Base-by-base conservation (phyloP, 2,329 filamentous ascomycete species). In the Ophiostoma piceae region DNA sequence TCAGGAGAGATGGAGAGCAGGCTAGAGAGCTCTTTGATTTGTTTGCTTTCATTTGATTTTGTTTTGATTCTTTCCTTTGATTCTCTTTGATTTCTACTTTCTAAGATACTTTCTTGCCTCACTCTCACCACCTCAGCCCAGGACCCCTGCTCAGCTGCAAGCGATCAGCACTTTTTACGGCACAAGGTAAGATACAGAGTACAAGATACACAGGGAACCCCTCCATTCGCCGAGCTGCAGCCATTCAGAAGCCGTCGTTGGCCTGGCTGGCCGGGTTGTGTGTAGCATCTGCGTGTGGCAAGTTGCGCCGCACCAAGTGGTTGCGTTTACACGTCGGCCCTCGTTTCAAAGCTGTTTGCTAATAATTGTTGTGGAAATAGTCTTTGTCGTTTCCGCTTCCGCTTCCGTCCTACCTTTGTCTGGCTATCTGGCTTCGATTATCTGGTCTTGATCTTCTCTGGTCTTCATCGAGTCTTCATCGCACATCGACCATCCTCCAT, bases 21-120 rank as follows among this genome's bases (percentile, higher is more conserved):
- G 43, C 14, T 47, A 1, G 43, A 47, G 14, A 19, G 43, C 43
- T n/a, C 16, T 7, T 19, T 19, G 2, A 73, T 77, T n/a, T 69
- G 39, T 14, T 60, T 51, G 26, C 26, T 29, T 29, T 19, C 12
- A 67, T 9, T 51, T 47, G 47, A 12, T n/a, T 39, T 47, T 64
- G 22, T 29, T 19, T 60, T 47, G 6, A 5, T 35, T 60, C 26
- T 51, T 7, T 37, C 8, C 4, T 62, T 16, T 41, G 39, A 41
- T 19, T 60, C n/a, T 60, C 57, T 62, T 19, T 16, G 8, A 16
- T 19, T 62, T 11, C 16, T 64, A 4, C 41, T 26, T n/a, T 64
- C 32, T 29, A 29, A 29, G 26, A 29, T 29, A 29, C 14, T 7
- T 26, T 14, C 22, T 57, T 41, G 51, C 1, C 19, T 35, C 11